Evolutionary conservation across 2,329 filamentous ascomycete species (phyloP), one percentile per base, ranked within the genome.

Genomic region (Hysterium pulicare): DNA sequence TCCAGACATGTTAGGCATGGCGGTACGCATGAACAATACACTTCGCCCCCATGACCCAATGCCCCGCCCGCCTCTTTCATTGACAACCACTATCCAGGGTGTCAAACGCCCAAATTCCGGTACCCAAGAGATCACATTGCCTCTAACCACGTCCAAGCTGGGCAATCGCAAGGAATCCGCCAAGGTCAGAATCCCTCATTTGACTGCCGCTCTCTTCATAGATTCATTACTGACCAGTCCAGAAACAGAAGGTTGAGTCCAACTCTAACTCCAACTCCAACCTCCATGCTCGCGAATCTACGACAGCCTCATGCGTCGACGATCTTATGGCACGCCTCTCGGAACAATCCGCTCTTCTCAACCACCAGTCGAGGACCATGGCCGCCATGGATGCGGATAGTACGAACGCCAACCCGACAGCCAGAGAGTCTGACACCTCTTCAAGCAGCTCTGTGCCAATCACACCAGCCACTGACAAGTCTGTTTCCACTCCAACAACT

Each of bases 301-400:
- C 47, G 7, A 47, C 7, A 24, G 39, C 10, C 15, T 20, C 55
- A 8, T 53, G 61, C 39, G 59, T 66, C 47, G 87, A 93, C 55
- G 83, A 83, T 46, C 78, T 90, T 39, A 71, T 90, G 50, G 80
- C 84, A 42, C 86, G 83, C 60, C 75, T 91, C 36, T 80, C 81
- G n/a, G 83, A 90, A 62, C 57, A 55, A 5, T 59, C 61, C 2
- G 58, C 60, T 21, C 55, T 61, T 3, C 48, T 4, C 54, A 64
- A 22, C 84, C 89, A 57, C 80, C 84, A 57, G 71, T 71, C 33
- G 62, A 42, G 36, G 38, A 31, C 23, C 11, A 50, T 52, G 30
- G 22, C 47, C 26, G 38, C 45, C 44, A 56, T 58, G 8, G 47
- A 56, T 20, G 69, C 73, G 10, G 71, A 73, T 16, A 62, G 65